A percentile compares a stretch with the other conserved stretches of the same genome.
phyloP scores from a whole-genome alignment of 2,329 filamentous ascomycete genomes.

The Coniochaeta sp. region DNA sequence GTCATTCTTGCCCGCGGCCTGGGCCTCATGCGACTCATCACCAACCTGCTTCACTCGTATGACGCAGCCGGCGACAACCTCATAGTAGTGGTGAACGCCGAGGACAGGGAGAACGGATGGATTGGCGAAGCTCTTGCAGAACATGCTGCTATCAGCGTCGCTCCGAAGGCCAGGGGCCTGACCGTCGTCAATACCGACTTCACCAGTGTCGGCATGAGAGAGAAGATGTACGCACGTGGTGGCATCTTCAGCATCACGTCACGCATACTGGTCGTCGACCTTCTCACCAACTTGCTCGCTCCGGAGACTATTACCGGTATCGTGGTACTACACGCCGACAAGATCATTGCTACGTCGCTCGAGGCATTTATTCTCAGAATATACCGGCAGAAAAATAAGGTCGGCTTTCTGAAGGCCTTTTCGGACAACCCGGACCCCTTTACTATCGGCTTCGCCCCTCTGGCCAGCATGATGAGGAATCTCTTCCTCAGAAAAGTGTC shows the following conservation, averaged over 20 bases:
- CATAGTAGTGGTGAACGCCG: conserved; percentile 79
- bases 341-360: conserved; percentile 74
- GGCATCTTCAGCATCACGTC: conserved; percentile 96
- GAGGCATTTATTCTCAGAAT: conserved; percentile 95
- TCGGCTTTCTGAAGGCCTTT: conserved; percentile 91
- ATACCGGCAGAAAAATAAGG: conserved; percentile 90
- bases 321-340: conserved; percentile 82
- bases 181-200: conserved; percentile 91
- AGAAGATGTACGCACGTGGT: conserved; percentile 85
- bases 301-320: conserved; percentile 82
- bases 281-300: conserved; percentile 75
- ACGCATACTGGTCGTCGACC: conserved; percentile 87
- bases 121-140: conserved; percentile 94
- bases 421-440: conserved; percentile 91
- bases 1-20: conserved; percentile 87
- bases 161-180: conserved; percentile 74
- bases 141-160: conserved; percentile 83
- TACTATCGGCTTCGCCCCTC: conserved; percentile 76
- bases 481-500: conserved; percentile 84
- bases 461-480: conserved; percentile 86
- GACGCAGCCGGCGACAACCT: conserved; percentile 93
- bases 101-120: conserved; percentile 92
- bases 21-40: conserved; percentile 83
- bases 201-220: conserved; percentile 76
- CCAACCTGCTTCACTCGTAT: conserved; percentile 94